These are phyloP conservation scores for Hevea brasiliensis DNA, from an alignment of 345 rosid genomes.

Conservation along the genomic window DNA sequence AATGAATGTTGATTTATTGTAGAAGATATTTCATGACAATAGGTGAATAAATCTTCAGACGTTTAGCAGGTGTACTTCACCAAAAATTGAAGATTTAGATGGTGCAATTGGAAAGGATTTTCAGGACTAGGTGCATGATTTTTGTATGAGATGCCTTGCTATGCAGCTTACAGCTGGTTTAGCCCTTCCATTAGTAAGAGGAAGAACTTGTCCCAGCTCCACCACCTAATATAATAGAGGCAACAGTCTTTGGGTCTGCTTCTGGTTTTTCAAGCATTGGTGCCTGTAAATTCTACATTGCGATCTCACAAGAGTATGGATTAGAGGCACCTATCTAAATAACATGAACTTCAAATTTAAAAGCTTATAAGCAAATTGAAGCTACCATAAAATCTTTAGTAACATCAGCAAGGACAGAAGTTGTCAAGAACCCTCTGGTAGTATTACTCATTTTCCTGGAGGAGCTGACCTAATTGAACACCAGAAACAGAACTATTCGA, in stretches of 20 bases:
- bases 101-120: neutral
- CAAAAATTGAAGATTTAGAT: too few relatives aligned
- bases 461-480: constrained; percentile 25
- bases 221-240: constrained; percentile 83
- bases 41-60: neutral
- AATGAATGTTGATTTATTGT: neutral
- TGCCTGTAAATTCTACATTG: constrained; percentile 43
- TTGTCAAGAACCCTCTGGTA: constrained; percentile 25
- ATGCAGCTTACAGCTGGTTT: constrained; percentile 70
- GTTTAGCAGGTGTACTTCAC: too few relatives aligned
- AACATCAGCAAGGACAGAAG: constrained; percentile 55
- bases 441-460: constrained; percentile 21
- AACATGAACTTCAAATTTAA: neutral
- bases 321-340: neutral
- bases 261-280: constrained; percentile 37
- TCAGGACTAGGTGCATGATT: too few relatives aligned
- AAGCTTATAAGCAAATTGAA: neutral
- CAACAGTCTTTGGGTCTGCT: constrained; percentile 73
- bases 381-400: constrained; percentile 52
- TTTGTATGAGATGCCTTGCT: neutral
- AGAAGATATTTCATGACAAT: too few relatives aligned
- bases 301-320: neutral
- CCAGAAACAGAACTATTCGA: constrained; percentile 21
- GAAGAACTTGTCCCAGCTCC: constrained; percentile 86
- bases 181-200: constrained; percentile 68